Conservation (phyloP, 2,329 filamentous ascomycete genomes). For the Penicillium vulpinum region DNA sequence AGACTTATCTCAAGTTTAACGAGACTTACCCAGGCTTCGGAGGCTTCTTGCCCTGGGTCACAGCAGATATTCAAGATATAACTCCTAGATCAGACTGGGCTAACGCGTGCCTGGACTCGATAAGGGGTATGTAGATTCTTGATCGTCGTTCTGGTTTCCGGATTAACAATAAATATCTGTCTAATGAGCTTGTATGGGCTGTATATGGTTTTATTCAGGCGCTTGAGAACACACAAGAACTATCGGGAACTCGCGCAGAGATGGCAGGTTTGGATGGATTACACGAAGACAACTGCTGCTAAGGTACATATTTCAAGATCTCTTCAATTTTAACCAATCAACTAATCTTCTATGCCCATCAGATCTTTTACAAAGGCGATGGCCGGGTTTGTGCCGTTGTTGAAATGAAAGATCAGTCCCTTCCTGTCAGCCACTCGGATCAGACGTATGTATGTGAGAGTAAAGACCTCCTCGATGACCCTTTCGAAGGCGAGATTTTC, state of each 20-base stretch:
- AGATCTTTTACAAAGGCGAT: constrained; percentile 42
- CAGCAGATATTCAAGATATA: constrained; percentile 31
- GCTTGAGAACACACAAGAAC: constrained; percentile 31
- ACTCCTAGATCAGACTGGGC: constrained; percentile 41
- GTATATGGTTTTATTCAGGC: constrained; percentile 45
- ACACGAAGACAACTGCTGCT: constrained; percentile 39
- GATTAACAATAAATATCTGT: background rate
- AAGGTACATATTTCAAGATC: constrained; percentile 19
- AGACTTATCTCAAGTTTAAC: constrained; percentile 45
- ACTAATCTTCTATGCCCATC: background rate
- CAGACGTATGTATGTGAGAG: constrained; percentile 43
- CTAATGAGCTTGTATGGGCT: constrained; percentile 46
- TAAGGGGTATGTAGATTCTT: constrained; percentile 37
- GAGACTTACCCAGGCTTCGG: constrained; percentile 45
- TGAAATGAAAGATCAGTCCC: constrained; percentile 37
- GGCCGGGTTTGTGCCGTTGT: constrained; percentile 46
- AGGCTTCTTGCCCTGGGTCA: constrained; percentile 46
- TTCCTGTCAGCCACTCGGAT: constrained; percentile 28
- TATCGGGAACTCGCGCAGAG: constrained; percentile 33
- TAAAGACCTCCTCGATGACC: constrained; percentile 40
- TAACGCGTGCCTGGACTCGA: constrained; percentile 44
- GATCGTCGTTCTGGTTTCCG: background rate
- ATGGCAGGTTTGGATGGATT: constrained; percentile 47
- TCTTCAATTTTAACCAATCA: background rate
- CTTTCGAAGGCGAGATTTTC: constrained; percentile 48